Evolutionary conservation across 1,139 yeast genomes (phyloP), one percentile per base, ranked within the genome.

Genomic region (Geotrichum siamense): DNA sequence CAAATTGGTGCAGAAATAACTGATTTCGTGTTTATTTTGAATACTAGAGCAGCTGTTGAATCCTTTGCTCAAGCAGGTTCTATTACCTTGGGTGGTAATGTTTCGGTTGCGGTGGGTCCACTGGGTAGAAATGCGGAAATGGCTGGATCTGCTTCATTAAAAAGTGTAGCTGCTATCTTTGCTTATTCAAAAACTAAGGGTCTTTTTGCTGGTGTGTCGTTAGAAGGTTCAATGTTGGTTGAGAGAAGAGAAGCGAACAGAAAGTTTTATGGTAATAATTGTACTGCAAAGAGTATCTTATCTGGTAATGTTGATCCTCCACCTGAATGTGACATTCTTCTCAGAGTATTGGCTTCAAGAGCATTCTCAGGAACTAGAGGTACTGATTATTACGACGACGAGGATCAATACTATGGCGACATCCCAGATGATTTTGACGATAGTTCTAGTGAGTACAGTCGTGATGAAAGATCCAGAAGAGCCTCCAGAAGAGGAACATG

Each of bases 21-120:
- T 1, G 98, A 91, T 68, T 91, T 91, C 63, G 96, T 91, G 35
- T 91, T 91, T 62, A 89, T 91, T 48, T 74, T 91, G 53, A 91
- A 91, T 65, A 77, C 83, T 20, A 72, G 76, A 47, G 76, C 89
- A 1, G 98, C 98, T 1, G 98, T 91, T 35, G 87, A 84, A 54
- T 79, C 96, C 5, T 91, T 91, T 67, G 87, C 97, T 5, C 96
- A 87, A 61, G 75, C 82, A 55, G 98, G 98, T 1, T 85, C 96
- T 5, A 79, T 91, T 47, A 91, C 98, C 1, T 72, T 91, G 40
- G 98, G 98, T 56, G 96, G 97, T 51, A 91, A 91, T 60, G 75
- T 91, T 17, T 86, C 96, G 15, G 80, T 91, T 33, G 97, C 98
- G n/a, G 97, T 96, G 0, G 98, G 98, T 32, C 98, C 98, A 0